Percentiles rank a stretch among this genome's conserved stretches.
phyloP scores from a whole-genome alignment of 108 stramenopile species.

The Pinguiococcus pyrenoidosus region DNA sequence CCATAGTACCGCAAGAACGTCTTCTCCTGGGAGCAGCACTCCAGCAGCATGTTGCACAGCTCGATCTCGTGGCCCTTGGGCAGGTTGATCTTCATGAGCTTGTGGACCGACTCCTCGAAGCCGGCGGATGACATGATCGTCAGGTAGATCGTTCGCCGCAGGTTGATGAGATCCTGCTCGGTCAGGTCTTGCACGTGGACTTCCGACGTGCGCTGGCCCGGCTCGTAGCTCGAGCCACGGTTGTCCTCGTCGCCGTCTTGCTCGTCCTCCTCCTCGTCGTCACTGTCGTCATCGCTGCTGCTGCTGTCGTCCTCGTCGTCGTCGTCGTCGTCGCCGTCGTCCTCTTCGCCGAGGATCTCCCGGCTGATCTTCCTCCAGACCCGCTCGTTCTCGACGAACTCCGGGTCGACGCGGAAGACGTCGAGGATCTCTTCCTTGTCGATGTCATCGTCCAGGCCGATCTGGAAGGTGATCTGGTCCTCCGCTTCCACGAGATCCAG shows the following conservation, averaged over 20 bases:
- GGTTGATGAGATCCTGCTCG: slow-evolving; percentile 74
- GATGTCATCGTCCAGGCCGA: slow-evolving; percentile 81
- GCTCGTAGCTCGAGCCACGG: not conserved
- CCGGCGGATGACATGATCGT: slow-evolving; percentile 96
- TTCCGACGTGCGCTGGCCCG: slow-evolving; percentile 2
- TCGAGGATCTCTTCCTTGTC: slow-evolving; percentile 70
- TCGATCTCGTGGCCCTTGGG: slow-evolving; percentile 52
- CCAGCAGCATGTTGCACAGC: slow-evolving; percentile 90
- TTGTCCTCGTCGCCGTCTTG: slow-evolving; percentile 42
- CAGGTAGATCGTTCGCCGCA: slow-evolving; percentile 91
- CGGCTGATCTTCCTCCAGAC: slow-evolving; percentile 67
- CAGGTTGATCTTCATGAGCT: slow-evolving; percentile 84
- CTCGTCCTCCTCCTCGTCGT: slow-evolving; percentile 37
- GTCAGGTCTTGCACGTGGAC: slow-evolving; percentile 32
- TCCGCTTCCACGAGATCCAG: slow-evolving; percentile 92
- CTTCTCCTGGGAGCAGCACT: slow-evolving; percentile 93
- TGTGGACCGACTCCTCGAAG: slow-evolving; percentile 97
- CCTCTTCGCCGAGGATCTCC: slow-evolving; percentile 74
- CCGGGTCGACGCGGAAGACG: slow-evolving; percentile 54
- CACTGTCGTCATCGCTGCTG: slow-evolving; percentile 27
- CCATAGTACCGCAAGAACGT: slow-evolving; percentile 91
- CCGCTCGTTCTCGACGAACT: slow-evolving; percentile 67
- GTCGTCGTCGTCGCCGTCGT: slow-evolving; percentile 28
- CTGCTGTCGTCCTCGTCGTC: slow-evolving; percentile 43
- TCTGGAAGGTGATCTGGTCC: slow-evolving; percentile 94